Evolutionary conservation across 108 stramenopile genomes (phyloP).

Genomic region (Conticribra weissflogii): DNA sequence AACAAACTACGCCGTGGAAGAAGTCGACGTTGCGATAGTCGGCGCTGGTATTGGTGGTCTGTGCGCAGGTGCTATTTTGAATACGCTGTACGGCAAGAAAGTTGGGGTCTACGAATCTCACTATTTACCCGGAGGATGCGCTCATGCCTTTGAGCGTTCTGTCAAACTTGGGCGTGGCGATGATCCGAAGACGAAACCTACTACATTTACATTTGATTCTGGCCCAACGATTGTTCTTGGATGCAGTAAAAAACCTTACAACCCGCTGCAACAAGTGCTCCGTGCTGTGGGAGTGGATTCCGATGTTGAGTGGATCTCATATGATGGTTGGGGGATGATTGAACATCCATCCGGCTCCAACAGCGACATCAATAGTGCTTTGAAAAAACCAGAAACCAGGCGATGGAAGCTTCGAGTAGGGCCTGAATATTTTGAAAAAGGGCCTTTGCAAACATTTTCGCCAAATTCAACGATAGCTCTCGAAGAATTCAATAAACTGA

Average conservation of each 20-base stretch:
- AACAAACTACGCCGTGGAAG: slow-evolving; percentile 16
- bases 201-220: slow-evolving; percentile 85
- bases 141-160: slow-evolving; percentile 84
- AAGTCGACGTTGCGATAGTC: slow-evolving; percentile 82
- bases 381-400: slow-evolving; percentile 22
- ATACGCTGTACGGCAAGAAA: slow-evolving; percentile 79
- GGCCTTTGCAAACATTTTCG: slow-evolving; percentile 71
- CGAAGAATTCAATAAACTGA: slow-evolving; percentile 69
- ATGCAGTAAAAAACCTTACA: slow-evolving; percentile 70
- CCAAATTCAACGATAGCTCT: slow-evolving; percentile 49
- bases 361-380: too few species aligned
- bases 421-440: slow-evolving; percentile 70
- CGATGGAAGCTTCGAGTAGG: slow-evolving; percentile 89
- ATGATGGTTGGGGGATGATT: slow-evolving; percentile 94
- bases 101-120: slow-evolving; percentile 92
- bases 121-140: slow-evolving; percentile 89
- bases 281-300: slow-evolving; percentile 73
- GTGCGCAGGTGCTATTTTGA: slow-evolving; percentile 87
- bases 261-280: slow-evolving; percentile 89
- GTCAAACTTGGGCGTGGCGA: slow-evolving; percentile 24
- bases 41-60: slow-evolving; percentile 92
- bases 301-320: slow-evolving; percentile 85
- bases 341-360: too few species aligned
- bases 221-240: slow-evolving; percentile 91
- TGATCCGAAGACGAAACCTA: neutral